These are phyloP conservation scores for Nemania abortiva DNA, from an alignment of 2,329 filamentous ascomycete genomes.

Conservation along the genomic window DNA sequence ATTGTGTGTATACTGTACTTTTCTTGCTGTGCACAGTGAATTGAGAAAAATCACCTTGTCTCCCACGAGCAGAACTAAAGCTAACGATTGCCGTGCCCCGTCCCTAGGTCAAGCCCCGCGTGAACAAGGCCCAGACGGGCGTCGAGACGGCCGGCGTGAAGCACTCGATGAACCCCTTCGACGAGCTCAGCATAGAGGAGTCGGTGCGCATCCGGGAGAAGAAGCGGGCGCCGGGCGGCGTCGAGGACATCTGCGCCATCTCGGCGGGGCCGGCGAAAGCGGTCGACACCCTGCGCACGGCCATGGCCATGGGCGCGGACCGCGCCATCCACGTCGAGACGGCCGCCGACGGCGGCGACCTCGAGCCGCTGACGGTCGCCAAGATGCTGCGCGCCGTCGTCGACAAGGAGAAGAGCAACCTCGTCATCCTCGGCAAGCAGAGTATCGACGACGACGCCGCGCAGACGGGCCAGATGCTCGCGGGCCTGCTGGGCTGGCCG, in stretches of 20 bases:
- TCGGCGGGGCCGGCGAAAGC: constrained; percentile 90
- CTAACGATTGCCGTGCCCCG: constrained; percentile 14
- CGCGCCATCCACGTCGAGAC: constrained; percentile 88
- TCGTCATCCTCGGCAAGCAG: constrained; percentile 96
- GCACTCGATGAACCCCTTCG: constrained; percentile 99
- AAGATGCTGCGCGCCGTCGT: constrained; percentile 88
- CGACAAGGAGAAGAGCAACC: constrained; percentile 85
- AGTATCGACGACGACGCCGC: constrained; percentile 96
- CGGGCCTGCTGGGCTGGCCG: constrained; percentile 89
- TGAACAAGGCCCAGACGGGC: constrained; percentile 81
- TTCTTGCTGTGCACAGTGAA: neutral
- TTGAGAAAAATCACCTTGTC: neutral
- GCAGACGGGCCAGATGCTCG: constrained; percentile 98
- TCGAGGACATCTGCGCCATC: constrained; percentile 92
- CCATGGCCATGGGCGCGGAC: constrained; percentile 99
- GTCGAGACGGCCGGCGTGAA: constrained; percentile 95
- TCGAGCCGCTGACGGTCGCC: constrained; percentile 92
- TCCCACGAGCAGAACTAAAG: neutral
- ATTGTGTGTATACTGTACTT: neutral
- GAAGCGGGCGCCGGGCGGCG: constrained; percentile 76
- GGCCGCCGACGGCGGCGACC: constrained; percentile 70
- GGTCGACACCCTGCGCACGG: constrained; percentile 89
- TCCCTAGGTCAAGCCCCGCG: constrained; percentile 73
- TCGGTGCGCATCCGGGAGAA: constrained; percentile 93
- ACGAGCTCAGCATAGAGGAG: constrained; percentile 98